Base-by-base conservation (phyloP, 441 rosid genomes). In the Theobroma grandiflorum region DNA sequence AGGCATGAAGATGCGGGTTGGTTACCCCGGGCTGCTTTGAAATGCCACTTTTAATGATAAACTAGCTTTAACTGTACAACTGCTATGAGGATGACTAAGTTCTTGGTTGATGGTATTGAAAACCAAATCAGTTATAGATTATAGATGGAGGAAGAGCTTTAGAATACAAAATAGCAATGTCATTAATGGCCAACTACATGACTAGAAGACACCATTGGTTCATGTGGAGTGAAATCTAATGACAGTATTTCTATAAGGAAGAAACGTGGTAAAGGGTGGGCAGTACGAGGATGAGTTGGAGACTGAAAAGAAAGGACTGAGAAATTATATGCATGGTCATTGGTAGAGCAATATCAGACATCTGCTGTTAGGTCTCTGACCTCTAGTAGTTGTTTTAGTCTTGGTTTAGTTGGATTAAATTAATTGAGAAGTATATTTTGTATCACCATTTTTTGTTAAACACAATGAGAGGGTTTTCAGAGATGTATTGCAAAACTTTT, bases 1-100 rank as follows among this genome's bases (percentile, higher is more conserved):
- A 37, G 63, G 49, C 64, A 35, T 8, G n/a, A 53, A 72, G 76
- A 35, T 72, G 61, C n/a, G 31, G 64, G 49, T 72, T 18, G 49
- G 18, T 11, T 18, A 9, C 9, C 47, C 26, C 6, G 2, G 64
- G 64, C 18, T 35, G 35, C 47, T 55, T 37, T 55, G 9, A n/a
- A 49, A 55, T 71, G 42, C 22, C 26, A 49, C 58, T 38, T 10
- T 35, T 38, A 20, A 35, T 72, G 63, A 37, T 52, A 53, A 53
- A 72, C 47, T 53, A 71, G 74, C 59, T 49, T 49, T 50, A 71
- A 43, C 43, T 37, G 8, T 50, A 15, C 22, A 31, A 49, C 33
- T 45, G 35, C 26, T 68, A 68, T 49, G 14, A 45, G 73, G 22
- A 68, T 68, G 53, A 20, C 57, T 33, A 71, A 15, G 61, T 71